Base-by-base conservation (phyloP, 345 rosid genomes). In the Eucalyptus pauciflora region DNA sequence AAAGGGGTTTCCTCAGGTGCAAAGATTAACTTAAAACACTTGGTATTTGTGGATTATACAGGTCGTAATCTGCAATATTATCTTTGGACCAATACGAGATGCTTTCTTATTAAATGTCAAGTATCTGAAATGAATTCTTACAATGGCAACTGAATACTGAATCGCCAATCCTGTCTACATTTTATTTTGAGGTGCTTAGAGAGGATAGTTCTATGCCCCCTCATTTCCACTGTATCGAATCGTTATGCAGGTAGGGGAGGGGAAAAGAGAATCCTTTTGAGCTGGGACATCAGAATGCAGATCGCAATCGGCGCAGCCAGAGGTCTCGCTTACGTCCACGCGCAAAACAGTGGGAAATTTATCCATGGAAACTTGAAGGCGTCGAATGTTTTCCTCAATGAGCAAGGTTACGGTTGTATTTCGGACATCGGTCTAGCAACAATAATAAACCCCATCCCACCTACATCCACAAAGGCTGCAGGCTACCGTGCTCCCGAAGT, bases 401-500 rank as follows among this genome's bases (percentile, higher is more conserved):
- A 94, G 3, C 89, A 88, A 90, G 93, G 93, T 85, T 88, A 92
- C 52, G 98, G 96, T 22, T 94, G 94, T 83, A 91, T 98, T 56
- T 94, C 99, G 15, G 99, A 97, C 79, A 91, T 94, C 54, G 99
- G 98, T 60, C 90, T 98, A 46, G 94, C 98, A 25, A 83, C 95
- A 33, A 56, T 95, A 89, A 95, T 94, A 94, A 94, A 93, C 91
- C 90, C 96, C 31, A 85, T 95, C 91, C 94, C 95, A 3, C 94
- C 93, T 2, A 93, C 94, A 51, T 90, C 93, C 50, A 50, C 89
- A 64, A 94, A 97, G 49, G 95, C 97, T 62, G 94, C 94, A 81
- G 97, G 98, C 58, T 96, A 95, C 88, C 96, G 94, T 27, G 99
- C 99, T 88, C 98, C 99, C 33, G 99, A 96, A 93, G 93, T 94